Evolutionary conservation across 192 early-diverging fungal genomes (phyloP), one percentile per base, ranked within the genome.

Genomic region (Cetraspora pellucida): DNA sequence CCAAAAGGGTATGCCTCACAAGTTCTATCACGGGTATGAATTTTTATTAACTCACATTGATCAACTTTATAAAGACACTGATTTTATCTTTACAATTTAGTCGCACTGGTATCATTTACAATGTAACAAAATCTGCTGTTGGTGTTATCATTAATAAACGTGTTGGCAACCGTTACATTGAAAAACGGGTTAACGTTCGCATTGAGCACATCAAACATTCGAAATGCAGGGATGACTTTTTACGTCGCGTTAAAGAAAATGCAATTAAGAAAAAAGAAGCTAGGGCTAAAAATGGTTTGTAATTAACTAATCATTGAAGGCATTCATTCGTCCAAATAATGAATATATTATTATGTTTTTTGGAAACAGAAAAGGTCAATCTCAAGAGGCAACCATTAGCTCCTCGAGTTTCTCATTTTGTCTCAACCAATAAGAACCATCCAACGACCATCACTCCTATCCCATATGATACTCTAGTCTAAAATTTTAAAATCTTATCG

Each of bases 1-100:
- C 85, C 97, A 99, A 89, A 96, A 97, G 92, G 97, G 97, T 87
- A 93, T 99, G 93, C 97, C 97, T 81, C 97, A 99, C 95, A 99
- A 98, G 92, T 99, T 92, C 93, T 99, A 99, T 92, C 97, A 99
- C 88, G 96, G 95, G 92, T 92, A 65, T 10, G 30, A 11, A 30
- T 17, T 17, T 2, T 31, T 65, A 65, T 43, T 16, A 43, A 37
- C 2, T 6, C 10, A 21, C 6, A 65, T 60, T 0, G 19, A 60
- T 60, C 6, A 60, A 60, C 6, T 60, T 27, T 30, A 28, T 28
- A 10, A 43, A 2, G 43, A n/a, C 9, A 17, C 10, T 63, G 27
- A 30, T 31, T 65, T 63, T 52, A 10, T 81, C 57, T 52, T 61
- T 72, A 28, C 58, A 23, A 4, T 66, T 59, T 81, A 93, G 93